Base-by-base conservation (phyloP, 1,284 basidiomycete genomes). In the Omphalotus olearius region DNA sequence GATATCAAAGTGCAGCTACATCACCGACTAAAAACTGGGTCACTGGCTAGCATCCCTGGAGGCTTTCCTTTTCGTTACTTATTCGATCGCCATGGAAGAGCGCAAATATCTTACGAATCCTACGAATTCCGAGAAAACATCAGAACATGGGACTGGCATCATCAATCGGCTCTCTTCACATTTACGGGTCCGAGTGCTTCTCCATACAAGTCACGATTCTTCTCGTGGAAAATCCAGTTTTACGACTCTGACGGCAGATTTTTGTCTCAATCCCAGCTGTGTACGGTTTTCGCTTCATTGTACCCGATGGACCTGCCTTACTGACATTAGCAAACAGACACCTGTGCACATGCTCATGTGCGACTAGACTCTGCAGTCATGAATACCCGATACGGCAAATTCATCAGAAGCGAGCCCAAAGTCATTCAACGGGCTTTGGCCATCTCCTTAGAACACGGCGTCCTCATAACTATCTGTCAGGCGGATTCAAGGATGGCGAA, bases 371-470 rank as follows among this genome's bases (percentile, higher is more conserved):
- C 59, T 0, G 42, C 59, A n/a, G 62, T 70, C 11, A 60, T 66
- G 58, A 57, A 62, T 37, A 66, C 64, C 1, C 50, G 59, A 4
- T 69, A 67, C 25, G 67, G 69, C 25, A 50, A 61, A 23, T 55
- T 56, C 46, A 57, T 71, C 18, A 57, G 60, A 36, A 59, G 55
- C 18, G 62, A 67, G 42, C 61, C 67, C 6, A 61, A 55, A 9
- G 63, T 67, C 26, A 59, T 72, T 17, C 59, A 67, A 9, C 61
- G 62, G 30, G 70, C 69, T 18, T 61, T 72, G 6, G 64, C 66
- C 6, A 59, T 67, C 17, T 70, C 70, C 3, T 55, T 72, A n/a
- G 69, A 71, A 55, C 59, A 67, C 6, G 67, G 64, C 11, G 51
- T 64, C 10, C 50, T 65, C 4, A 52, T 72, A 42, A 68, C 66